A percentile compares a stretch with the other conserved stretches of the same genome.
Evolutionary conservation across 305 asterid species (phyloP).

Genomic region (Fraxinus paxiana): DNA sequence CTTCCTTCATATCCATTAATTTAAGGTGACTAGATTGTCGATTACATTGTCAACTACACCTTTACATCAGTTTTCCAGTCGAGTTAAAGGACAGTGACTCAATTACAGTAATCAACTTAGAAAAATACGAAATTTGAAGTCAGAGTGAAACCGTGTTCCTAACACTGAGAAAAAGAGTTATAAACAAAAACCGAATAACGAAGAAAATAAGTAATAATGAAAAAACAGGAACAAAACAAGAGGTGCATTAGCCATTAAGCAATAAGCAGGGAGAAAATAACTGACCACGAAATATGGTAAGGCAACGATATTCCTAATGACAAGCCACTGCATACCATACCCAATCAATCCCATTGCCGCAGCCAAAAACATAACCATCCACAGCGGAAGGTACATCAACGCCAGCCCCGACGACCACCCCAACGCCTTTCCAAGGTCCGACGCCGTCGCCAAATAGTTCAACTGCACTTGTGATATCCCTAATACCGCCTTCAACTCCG

Average conservation of each 20-base stretch:
- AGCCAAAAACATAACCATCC: slow-evolving; percentile 19
- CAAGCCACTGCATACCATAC: slow-evolving; percentile 24
- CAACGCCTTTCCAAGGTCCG: slow-evolving; percentile 28
- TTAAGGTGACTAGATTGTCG: neutral
- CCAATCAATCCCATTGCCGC: slow-evolving; percentile 22
- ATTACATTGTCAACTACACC: neutral
- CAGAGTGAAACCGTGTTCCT: neutral
- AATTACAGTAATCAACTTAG: neutral
- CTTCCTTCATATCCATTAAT: neutral
- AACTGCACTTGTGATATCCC: slow-evolving; percentile 23
- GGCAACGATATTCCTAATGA: slow-evolving; percentile 22
- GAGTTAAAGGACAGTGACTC: neutral
- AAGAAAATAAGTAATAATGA: neutral
- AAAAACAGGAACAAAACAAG: neutral
- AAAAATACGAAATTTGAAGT: neutral
- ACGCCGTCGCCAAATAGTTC: slow-evolving; percentile 23
- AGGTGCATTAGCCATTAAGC: neutral
- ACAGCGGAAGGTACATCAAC: slow-evolving; percentile 13
- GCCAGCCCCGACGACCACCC: slow-evolving; percentile 22
- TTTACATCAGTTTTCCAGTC: neutral
- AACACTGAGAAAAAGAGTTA: neutral
- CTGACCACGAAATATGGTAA: slow-evolving; percentile 23
- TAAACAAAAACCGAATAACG: neutral
- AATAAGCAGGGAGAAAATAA: neutral
- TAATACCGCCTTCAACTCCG: slow-evolving; percentile 21